phyloP scores from a whole-genome alignment of 768 basidiomycete species.

The Amanita thiersii region DNA sequence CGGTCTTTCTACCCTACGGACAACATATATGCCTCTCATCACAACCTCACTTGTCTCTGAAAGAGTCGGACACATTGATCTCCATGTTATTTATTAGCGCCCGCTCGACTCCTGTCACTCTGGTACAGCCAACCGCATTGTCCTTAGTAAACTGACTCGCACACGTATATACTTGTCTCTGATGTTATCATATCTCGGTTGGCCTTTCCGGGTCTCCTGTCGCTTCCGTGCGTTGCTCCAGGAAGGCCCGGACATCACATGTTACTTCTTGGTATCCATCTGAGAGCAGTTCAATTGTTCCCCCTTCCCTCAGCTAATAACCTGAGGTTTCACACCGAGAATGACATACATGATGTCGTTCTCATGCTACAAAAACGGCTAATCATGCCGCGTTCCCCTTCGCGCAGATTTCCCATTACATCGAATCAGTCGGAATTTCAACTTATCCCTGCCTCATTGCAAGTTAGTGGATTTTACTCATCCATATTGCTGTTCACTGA shows the following conservation, averaged over 20 bases:
- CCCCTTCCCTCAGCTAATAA: not conserved
- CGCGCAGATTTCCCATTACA: not conserved
- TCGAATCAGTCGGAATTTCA: too few species aligned
- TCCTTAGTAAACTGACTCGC: constrained; percentile 2
- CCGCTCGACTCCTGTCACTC: not conserved
- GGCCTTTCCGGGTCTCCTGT: not conserved
- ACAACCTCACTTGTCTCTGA: too few species aligned
- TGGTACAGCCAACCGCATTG: not conserved
- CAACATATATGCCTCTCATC: too few species aligned
- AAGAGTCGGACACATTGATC: not conserved
- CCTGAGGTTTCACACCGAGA: not conserved
- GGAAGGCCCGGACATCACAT: constrained; percentile 4
- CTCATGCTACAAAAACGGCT: constrained; percentile 1
- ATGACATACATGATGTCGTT: not conserved
- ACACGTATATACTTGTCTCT: constrained; percentile 1
- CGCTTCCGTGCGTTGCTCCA: not conserved
- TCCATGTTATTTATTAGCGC: not conserved
- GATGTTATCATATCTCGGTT: not conserved
- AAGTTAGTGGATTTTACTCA: too few species aligned
- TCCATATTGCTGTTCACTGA: too few species aligned
- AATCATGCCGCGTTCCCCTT: not conserved
- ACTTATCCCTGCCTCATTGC: not conserved
- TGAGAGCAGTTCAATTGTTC: constrained; percentile 2
- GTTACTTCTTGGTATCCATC: not conserved
- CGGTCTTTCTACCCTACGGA: too few species aligned